Evolutionary conservation across 805 yeast species (phyloP), one percentile per base, ranked within the genome.

Genomic region (Schwanniomyces pseudopolymorphus): DNA sequence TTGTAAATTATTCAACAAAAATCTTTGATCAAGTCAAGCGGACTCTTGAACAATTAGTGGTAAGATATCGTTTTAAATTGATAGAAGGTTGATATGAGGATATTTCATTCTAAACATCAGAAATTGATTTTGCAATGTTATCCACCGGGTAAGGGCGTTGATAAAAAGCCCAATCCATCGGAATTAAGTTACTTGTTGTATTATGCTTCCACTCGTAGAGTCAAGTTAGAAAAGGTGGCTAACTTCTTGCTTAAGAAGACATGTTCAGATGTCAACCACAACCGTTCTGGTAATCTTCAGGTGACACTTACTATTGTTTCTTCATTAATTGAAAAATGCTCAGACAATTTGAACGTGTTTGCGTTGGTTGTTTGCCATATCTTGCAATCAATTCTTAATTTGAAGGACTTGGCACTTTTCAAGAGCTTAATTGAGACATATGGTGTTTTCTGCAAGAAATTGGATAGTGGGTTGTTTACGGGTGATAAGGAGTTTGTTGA

Each of bases 121-220:
- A 84, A 88, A 59, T 75, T 91, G 58, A 87, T 94, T 33, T 78
- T 86, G 43, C 96, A 89, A 64, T 94, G 98, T 71, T 92, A 92
- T 64, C 98, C 96, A 5, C 80, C 94, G 1, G 97, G 97, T 1
- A 78, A 89, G 50, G 85, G 83, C 6, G 78, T 79, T 5, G 98
- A 91, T 59, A 91, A 91, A 69, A 85, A 86, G 57, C 96, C 99
- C 13, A 91, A 92, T 63, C 83, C 96, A 2, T 89, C 96, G 17
- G 98, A 94, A 63, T 76, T 95, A 40, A 85, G 95, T 48, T 89
- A 90, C 61, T 74, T 92, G 54, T 69, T 92, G 26, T 92, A 87
- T 72, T 92, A 92, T 64, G 96, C 96, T 17, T 84, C 95, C 35
- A 85, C 97, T 3, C 76, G 97, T 56, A 76, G 97, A 45, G 85